Percentiles rank a stretch among this genome's conserved stretches.
Evolutionary conservation across 1,284 basidiomycete species (phyloP).

Genomic region (Ceratobasidium sp.): DNA sequence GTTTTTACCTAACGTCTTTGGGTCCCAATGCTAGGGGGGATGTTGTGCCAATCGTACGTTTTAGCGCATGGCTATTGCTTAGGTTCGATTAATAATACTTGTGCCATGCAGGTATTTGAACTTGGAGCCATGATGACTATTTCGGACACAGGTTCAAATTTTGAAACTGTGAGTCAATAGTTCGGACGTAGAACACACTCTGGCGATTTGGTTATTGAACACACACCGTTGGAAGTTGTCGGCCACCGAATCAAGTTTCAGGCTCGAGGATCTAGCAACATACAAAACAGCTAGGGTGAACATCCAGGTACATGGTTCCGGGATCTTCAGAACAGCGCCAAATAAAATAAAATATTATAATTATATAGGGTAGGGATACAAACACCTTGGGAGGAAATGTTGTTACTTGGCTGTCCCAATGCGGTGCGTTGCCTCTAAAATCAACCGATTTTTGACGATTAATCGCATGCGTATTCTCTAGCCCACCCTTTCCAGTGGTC

Average conservation of each 20-base stretch:
- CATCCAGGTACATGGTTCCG: background rate
- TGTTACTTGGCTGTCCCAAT: background rate
- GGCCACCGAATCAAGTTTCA: background rate
- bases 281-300: background rate
- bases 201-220: too few species aligned
- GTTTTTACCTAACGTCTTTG: too few species aligned
- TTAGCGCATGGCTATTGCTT: too few species aligned
- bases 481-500: conserved; percentile 19
- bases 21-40: too few species aligned
- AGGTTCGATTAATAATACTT: too few species aligned
- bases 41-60: too few species aligned
- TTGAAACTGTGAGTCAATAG: background rate
- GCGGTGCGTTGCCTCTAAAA: too few species aligned
- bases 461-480: background rate
- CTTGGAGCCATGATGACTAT: conserved; percentile 11
- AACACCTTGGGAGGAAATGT: background rate
- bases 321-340: background rate
- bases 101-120: conserved; percentile 23
- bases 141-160: conserved; percentile 5
- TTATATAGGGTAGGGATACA: background rate
- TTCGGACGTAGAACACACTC: background rate
- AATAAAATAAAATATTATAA: background rate
- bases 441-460: too few species aligned
- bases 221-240: background rate
- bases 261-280: background rate